phyloP scores from a whole-genome alignment of 2,329 filamentous ascomycete genomes.

The Beauveria rudraprayagi region DNA sequence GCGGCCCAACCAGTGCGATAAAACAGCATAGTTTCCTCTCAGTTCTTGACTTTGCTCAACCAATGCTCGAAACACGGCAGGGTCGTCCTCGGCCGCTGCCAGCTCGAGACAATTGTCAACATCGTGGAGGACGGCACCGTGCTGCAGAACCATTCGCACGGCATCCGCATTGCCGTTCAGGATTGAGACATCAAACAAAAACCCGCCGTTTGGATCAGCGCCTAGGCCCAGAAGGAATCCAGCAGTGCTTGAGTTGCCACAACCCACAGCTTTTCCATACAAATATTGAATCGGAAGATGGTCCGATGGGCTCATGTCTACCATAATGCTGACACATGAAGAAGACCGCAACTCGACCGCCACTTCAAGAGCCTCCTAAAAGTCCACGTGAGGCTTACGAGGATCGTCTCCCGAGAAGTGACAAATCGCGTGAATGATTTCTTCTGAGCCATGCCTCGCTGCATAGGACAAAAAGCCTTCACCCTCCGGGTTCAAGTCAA shows the following conservation, averaged over 20 bases:
- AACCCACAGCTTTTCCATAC: background rate
- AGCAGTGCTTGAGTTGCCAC: background rate
- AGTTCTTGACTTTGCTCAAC: background rate
- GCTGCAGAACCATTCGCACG: background rate
- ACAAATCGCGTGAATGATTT: no score
- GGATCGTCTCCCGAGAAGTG: no score
- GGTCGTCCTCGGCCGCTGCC: background rate
- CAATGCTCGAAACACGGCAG: background rate
- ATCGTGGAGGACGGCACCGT: background rate
- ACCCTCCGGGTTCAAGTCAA: no score
- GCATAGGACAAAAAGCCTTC: no score
- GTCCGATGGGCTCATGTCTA: background rate
- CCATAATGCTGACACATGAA: background rate
- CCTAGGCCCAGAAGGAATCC: background rate
- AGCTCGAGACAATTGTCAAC: background rate
- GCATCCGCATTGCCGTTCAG: background rate
- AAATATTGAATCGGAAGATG: background rate
- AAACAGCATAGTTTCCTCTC: background rate
- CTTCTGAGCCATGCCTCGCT: no score
- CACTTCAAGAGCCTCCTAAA: no score
- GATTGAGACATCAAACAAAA: background rate
- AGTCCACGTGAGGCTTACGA: no score
- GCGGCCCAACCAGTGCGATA: background rate
- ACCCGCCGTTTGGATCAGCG: background rate
- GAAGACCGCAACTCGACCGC: no score